Percentiles rank a stretch among this genome's conserved stretches.
Conservation (phyloP, 2,329 filamentous ascomycete genomes). For the Diaporthe amygdali region DNA sequence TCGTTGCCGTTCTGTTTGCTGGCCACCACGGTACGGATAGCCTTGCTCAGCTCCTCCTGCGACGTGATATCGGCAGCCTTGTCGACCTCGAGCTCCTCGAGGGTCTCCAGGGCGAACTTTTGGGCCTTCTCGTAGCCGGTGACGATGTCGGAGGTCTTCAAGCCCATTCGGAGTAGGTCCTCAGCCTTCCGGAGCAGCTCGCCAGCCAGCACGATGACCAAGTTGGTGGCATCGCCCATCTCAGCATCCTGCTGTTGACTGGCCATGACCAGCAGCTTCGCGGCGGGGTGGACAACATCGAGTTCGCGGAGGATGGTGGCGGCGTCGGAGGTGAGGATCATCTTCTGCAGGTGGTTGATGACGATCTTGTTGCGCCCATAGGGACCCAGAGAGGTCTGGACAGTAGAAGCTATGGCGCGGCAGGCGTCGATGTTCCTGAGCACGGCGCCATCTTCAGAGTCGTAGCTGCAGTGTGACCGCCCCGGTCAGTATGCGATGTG, state of each 20-base stretch:
- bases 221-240: slow-evolving; percentile 98
- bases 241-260: slow-evolving; percentile 98
- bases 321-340: slow-evolving; percentile 98
- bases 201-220: slow-evolving; percentile 94
- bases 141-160: slow-evolving; percentile 98
- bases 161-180: slow-evolving; percentile 92
- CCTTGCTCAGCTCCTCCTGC: slow-evolving; percentile 87
- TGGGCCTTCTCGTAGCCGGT: slow-evolving; percentile 95
- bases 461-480: slow-evolving; percentile 71
- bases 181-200: slow-evolving; percentile 97
- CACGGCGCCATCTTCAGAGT: slow-evolving; percentile 98
- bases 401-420: slow-evolving; percentile 91
- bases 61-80: slow-evolving; percentile 85
- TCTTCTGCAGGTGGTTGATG: slow-evolving; percentile 99
- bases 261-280: slow-evolving; percentile 97
- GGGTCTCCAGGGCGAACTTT: slow-evolving; percentile 79
- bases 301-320: slow-evolving; percentile 97
- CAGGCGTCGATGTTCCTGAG: slow-evolving; percentile 99
- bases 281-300: slow-evolving; percentile 97
- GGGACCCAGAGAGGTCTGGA: slow-evolving; percentile 94
- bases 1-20: slow-evolving; percentile 97
- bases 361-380: slow-evolving; percentile 99
- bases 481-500: slow-evolving; percentile 14
- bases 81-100: slow-evolving; percentile 91
- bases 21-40: slow-evolving; percentile 91